phyloP scores from a whole-genome alignment of 805 yeast species.

The Candida andamanensis region DNA sequence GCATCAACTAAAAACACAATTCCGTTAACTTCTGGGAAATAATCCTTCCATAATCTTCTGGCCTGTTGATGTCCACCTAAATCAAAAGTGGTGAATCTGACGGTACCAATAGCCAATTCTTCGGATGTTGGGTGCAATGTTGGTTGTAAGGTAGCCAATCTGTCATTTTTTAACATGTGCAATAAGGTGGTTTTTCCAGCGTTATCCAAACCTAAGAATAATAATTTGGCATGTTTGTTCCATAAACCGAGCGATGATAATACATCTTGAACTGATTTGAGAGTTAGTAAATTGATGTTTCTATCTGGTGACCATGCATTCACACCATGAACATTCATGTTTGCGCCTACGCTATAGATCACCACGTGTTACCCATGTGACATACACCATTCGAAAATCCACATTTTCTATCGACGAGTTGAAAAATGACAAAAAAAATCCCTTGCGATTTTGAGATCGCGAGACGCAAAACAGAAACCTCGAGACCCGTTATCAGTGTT shows the following conservation, averaged over 20 bases:
- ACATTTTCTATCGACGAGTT: slow-evolving; percentile 13
- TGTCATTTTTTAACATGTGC: slow-evolving; percentile 69
- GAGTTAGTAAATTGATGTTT: slow-evolving; percentile 1
- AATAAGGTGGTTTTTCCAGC: slow-evolving; percentile 45
- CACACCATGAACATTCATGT: too few relatives aligned
- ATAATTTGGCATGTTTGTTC: slow-evolving; percentile 45
- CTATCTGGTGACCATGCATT: too few relatives aligned
- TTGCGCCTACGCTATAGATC: not conserved
- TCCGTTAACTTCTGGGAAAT: slow-evolving; percentile 98
- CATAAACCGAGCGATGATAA: slow-evolving; percentile 44
- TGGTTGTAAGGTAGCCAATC: slow-evolving; percentile 96
- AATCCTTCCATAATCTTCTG: slow-evolving; percentile 98
- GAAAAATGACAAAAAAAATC: too few relatives aligned
- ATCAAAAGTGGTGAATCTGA: slow-evolving; percentile 96
- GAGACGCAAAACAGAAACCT: too few relatives aligned
- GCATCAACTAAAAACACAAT: slow-evolving; percentile 95
- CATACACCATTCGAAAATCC: slow-evolving; percentile 22
- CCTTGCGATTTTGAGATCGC: too few relatives aligned
- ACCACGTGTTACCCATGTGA: not conserved
- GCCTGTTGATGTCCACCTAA: slow-evolving; percentile 99
- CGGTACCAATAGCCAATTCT: slow-evolving; percentile 93
- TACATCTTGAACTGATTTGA: slow-evolving; percentile 40
- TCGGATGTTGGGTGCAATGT: slow-evolving; percentile 98
- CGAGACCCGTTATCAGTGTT: too few relatives aligned
- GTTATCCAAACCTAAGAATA: slow-evolving; percentile 43